These are phyloP conservation scores for Cnidoscolus chayamansa DNA, from an alignment of 441 rosid genomes.

Conservation along the genomic window DNA sequence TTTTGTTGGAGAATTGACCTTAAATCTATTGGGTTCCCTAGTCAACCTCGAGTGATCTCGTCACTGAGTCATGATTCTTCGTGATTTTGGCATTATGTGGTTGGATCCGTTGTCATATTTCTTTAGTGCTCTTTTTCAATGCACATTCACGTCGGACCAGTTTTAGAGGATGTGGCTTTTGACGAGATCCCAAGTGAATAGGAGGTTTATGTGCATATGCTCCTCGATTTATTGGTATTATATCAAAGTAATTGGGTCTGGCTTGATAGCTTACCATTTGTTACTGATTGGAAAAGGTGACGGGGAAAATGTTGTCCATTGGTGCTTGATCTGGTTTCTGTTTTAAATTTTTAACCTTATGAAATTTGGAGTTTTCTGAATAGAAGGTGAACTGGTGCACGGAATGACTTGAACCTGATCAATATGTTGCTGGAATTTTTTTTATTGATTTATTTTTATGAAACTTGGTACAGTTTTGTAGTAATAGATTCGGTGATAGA, in stretches of 20 bases:
- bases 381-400: background rate
- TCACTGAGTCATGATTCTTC: background rate
- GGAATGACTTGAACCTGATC: background rate
- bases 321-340: background rate
- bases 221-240: background rate
- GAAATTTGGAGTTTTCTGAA: background rate
- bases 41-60: conserved; percentile 8
- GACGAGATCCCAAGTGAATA: background rate
- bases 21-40: conserved; percentile 3
- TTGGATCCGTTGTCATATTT: background rate
- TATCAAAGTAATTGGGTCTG: background rate
- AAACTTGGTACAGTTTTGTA: background rate
- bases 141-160: background rate
- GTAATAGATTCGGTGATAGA: too few relatives aligned
- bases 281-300: background rate
- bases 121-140: background rate
- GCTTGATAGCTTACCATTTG: background rate
- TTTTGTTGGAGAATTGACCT: conserved; percentile 8
- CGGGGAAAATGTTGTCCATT: background rate
- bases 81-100: conserved; percentile 5
- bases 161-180: background rate
- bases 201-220: background rate
- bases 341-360: background rate
- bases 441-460: background rate
- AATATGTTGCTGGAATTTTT: background rate